These are phyloP conservation scores for Aegilops umbellulata DNA, from an alignment of 176 grass and related monocot genomes.

Conservation along the genomic window DNA sequence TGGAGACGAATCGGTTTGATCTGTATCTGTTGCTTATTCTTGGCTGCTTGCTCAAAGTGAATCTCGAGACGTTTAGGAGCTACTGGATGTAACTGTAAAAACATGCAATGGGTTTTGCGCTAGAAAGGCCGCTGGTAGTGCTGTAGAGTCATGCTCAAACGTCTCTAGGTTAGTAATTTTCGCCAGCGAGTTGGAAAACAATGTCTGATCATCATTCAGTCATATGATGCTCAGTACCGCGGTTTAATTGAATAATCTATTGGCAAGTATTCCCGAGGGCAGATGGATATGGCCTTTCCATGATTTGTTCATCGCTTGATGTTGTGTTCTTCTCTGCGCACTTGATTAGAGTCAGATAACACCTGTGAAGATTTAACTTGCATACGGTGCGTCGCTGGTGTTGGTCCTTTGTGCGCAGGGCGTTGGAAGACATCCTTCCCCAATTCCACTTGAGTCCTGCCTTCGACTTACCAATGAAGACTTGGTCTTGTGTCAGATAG, in stretches of 20 bases:
- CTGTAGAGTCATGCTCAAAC: conserved; percentile 2
- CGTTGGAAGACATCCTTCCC: no score
- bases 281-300: neutral
- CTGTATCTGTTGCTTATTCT: conserved; percentile 66
- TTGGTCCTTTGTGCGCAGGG: no score
- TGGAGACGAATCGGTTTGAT: conserved; percentile 63
- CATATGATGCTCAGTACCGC: neutral
- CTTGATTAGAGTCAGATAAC: neutral
- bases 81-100: conserved; percentile 69
- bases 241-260: neutral
- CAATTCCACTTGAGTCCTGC: no score
- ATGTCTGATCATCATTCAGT: neutral
- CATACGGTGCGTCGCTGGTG: no score
- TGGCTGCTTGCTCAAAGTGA: conserved; percentile 69
- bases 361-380: neutral
- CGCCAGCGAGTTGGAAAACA: neutral
- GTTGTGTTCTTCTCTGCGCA: neutral
- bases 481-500: no score
- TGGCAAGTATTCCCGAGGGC: neutral
- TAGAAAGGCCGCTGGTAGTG: conserved; percentile 38
- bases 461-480: no score
- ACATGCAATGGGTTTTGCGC: conserved; percentile 30
- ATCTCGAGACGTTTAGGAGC: conserved; percentile 52
- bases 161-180: neutral
- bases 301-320: neutral